A percentile compares a stretch with the other conserved stretches of the same genome.
phyloP scores from a whole-genome alignment of 2,329 filamentous ascomycete genomes.

The Aspergillus candidus region DNA sequence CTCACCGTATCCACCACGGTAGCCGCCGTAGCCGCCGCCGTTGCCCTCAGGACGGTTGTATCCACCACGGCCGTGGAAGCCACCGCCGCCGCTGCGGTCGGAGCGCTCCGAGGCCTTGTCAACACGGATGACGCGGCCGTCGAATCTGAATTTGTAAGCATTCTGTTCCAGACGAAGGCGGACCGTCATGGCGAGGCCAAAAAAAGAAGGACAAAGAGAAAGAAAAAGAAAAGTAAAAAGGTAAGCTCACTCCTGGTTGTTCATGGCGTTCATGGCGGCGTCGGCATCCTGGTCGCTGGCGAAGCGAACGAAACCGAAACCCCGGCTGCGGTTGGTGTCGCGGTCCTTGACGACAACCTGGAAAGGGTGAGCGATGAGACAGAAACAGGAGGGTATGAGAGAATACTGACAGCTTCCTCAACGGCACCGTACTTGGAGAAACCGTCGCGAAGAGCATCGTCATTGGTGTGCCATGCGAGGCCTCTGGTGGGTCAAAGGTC shows the following conservation, averaged over 20 bases:
- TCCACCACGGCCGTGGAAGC: slow-evolving; percentile 41
- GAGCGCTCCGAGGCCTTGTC: slow-evolving; percentile 86
- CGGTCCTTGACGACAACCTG: slow-evolving; percentile 97
- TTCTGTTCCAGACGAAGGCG: background rate
- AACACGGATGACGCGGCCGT: slow-evolving; percentile 88
- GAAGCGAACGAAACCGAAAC: slow-evolving; percentile 95
- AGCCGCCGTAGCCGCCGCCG: slow-evolving; percentile 30
- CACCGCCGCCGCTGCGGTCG: slow-evolving; percentile 47
- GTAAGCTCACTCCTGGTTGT: slow-evolving; percentile 61
- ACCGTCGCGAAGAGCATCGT: slow-evolving; percentile 76
- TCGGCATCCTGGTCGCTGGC: slow-evolving; percentile 42
- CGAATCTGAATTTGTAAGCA: slow-evolving; percentile 58
- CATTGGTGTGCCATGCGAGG: slow-evolving; percentile 97
- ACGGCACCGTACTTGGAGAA: slow-evolving; percentile 88
- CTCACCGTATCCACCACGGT: slow-evolving; percentile 16
- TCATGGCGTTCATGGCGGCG: slow-evolving; percentile 39
- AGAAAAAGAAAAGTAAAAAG: slow-evolving; percentile 5
- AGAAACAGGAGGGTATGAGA: slow-evolving; percentile 6
- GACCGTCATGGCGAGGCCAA: slow-evolving; percentile 1
- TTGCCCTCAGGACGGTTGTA: slow-evolving; percentile 37
- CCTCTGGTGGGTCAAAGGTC: slow-evolving; percentile 53
- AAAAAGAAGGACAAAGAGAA: slow-evolving; percentile 12
- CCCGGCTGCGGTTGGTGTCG: slow-evolving; percentile 91
- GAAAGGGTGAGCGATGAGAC: slow-evolving; percentile 6
- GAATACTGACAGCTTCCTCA: slow-evolving; percentile 81